Conservation (phyloP, 2,329 filamentous ascomycete genomes). For the Aspergillus arachidicola region DNA sequence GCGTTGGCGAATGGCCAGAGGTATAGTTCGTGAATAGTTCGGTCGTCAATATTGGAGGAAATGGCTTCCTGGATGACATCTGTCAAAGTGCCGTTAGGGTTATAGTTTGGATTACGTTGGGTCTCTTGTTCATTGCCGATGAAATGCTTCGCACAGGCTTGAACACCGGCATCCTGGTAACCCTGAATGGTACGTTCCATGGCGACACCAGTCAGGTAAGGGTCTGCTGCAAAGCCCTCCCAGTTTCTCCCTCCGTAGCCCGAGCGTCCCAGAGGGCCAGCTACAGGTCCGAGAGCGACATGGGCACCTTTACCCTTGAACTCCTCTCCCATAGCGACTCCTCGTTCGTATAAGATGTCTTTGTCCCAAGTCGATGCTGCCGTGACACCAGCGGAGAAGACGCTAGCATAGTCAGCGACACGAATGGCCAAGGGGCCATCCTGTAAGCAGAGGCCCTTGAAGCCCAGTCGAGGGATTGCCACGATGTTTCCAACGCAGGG, state of each 20-base stretch:
- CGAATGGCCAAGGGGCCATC: slow-evolving; percentile 57
- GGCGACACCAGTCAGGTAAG: slow-evolving; percentile 46
- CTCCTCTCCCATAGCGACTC: slow-evolving; percentile 58
- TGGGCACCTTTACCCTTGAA: slow-evolving; percentile 39
- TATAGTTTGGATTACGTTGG: slow-evolving; percentile 43
- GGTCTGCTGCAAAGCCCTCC: slow-evolving; percentile 50
- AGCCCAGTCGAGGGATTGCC: slow-evolving; percentile 31
- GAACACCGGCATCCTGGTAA: slow-evolving; percentile 55
- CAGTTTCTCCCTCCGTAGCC: slow-evolving; percentile 26
- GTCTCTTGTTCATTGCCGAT: slow-evolving; percentile 71
- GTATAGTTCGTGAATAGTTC: slow-evolving; percentile 74
- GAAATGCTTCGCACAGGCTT: slow-evolving; percentile 38
- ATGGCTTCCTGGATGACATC: neutral
- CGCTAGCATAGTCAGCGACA: slow-evolving; percentile 69
- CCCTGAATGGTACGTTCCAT: slow-evolving; percentile 52
- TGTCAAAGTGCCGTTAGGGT: slow-evolving; percentile 45
- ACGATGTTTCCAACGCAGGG: slow-evolving; percentile 37
- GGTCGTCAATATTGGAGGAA: slow-evolving; percentile 65
- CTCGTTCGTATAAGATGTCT: slow-evolving; percentile 57
- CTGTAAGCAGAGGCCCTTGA: slow-evolving; percentile 34
- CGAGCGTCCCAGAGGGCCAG: slow-evolving; percentile 46
- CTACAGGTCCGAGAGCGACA: slow-evolving; percentile 45
- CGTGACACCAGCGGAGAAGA: slow-evolving; percentile 74
- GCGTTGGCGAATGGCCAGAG: slow-evolving; percentile 77
- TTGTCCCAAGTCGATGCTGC: slow-evolving; percentile 64